Evolutionary conservation across 2,329 filamentous ascomycete genomes (phyloP), one percentile per base, ranked within the genome.

Genomic region (Corniculantispora saksenae): DNA sequence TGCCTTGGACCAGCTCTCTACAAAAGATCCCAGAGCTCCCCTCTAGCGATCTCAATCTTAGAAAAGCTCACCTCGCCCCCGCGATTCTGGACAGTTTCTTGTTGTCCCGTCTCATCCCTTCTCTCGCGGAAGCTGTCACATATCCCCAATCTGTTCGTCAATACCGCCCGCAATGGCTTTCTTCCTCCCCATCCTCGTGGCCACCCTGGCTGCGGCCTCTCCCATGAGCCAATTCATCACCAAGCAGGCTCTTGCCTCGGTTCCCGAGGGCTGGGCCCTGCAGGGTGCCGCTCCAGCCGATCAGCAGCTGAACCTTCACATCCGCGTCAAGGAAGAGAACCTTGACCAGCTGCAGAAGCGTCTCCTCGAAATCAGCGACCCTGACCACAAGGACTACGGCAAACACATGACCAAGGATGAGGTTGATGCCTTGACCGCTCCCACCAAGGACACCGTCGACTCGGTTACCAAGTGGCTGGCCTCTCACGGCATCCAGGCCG

Each of bases 371-470:
- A 55, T 64, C 32, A 66, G 65, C 51, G 61, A 66, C 43, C 65
- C 65, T 50, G 57, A 48, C 7, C 65, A 66, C 32, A 40, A 17
- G 4, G 56, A 64, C 61, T 66, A 66, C 21, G 65, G 65, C 57
- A 64, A 66, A 57, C 65, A 66, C 21, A 47, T 66, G n/a, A 55
- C 56, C 65, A 66, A 66, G 65, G 57, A 50, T 7, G 65, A 66
- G 29, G 50, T 66, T n/a, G 65, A 66, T 45, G 57, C 65, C 17
- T 17, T 66, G 25, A 66, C 65, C 27, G 65, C 65, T 17, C 65
- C 65, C 13, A 59, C 38, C 40, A 56, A 59, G 38, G 65, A 59
- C 9, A 64, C 50, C 9, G 57, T 66, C 2, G 61, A 59, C 57
- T 57, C 65, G 29, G 65, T 66, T 25, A 40, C 29, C 29, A 32